Percentiles rank a stretch among this genome's conserved stretches.
phyloP scores from a whole-genome alignment of 164 flowering plant genomes.

The Akebia trifoliata region DNA sequence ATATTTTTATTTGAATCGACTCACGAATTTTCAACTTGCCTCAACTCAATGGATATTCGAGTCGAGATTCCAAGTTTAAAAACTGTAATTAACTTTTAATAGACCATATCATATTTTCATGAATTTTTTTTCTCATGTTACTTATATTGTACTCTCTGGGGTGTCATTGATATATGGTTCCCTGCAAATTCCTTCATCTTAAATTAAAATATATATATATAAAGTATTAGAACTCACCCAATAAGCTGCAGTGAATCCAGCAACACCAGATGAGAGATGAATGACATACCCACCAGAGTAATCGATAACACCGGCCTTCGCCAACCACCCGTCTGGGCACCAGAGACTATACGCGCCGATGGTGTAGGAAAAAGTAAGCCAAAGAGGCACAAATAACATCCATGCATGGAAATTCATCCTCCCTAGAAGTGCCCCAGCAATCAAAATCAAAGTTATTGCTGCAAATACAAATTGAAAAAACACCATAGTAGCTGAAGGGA shows the following conservation, averaged over 20 bases:
- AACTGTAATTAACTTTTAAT: no score
- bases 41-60: no score
- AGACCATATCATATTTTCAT: no score
- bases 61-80: no score
- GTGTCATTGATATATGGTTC: no score
- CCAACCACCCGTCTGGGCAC: slow-evolving; percentile 34
- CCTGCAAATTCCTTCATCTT: no score
- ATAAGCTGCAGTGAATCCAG: slow-evolving; percentile 14
- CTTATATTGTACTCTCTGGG: no score
- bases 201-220: not conserved
- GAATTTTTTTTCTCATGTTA: no score
- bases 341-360: slow-evolving; percentile 40
- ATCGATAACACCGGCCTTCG: slow-evolving; percentile 37
- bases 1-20: no score
- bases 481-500: slow-evolving; percentile 58
- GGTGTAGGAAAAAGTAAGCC: slow-evolving; percentile 51
- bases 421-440: slow-evolving; percentile 55
- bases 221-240: not conserved
- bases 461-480: slow-evolving; percentile 65
- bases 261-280: slow-evolving; percentile 9
- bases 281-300: slow-evolving; percentile 50
- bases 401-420: slow-evolving; percentile 67
- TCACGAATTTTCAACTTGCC: no score
- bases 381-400: slow-evolving; percentile 67
- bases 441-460: slow-evolving; percentile 48